A percentile compares a stretch with the other conserved stretches of the same genome.
These are phyloP conservation scores for Panicum miliaceum DNA, from an alignment of 176 grass and related monocot genomes.

Conservation along the genomic window DNA sequence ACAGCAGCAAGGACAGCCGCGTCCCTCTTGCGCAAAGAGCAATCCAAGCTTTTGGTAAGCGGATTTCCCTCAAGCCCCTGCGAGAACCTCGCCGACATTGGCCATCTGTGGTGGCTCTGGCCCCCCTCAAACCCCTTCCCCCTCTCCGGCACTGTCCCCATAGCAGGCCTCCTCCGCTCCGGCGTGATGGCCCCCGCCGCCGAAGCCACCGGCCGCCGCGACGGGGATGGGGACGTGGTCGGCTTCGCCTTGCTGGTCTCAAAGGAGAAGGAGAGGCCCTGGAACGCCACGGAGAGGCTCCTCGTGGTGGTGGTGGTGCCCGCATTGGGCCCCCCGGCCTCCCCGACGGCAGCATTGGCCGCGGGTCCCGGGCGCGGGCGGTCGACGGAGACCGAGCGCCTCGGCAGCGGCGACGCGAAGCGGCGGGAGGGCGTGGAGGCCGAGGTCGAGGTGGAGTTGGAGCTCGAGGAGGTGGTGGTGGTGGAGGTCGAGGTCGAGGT, in stretches of 20 bases:
- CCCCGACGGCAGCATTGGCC: constrained; percentile 28
- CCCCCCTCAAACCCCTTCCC: constrained; percentile 44
- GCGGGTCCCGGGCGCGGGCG: constrained; percentile 42
- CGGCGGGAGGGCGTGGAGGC: constrained; percentile 62
- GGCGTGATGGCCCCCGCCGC: constrained; percentile 51
- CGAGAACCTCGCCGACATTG: constrained; percentile 56
- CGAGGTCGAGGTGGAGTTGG: constrained; percentile 65
- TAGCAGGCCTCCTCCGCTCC: constrained; percentile 48
- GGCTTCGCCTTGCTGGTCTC: constrained; percentile 77
- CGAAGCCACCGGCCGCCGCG: constrained; percentile 50
- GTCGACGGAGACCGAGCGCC: constrained; percentile 75
- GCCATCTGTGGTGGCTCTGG: constrained; percentile 62
- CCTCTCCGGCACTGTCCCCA: constrained; percentile 50
- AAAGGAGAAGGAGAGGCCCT: constrained; percentile 90
- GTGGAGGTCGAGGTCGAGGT: constrained; percentile 51
- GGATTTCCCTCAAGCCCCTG: constrained; percentile 62
- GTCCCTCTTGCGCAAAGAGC: constrained; percentile 67
- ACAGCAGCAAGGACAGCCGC: constrained; percentile 65
- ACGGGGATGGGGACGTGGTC: constrained; percentile 61
- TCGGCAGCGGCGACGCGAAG: constrained; percentile 64
- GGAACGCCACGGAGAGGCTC: constrained; percentile 97
- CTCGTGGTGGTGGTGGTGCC: constrained; percentile 69
- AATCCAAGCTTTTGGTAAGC: constrained; percentile 85
- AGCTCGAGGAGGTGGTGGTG: constrained; percentile 52
- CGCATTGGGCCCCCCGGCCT: constrained; percentile 35